Base-by-base conservation (phyloP, 129 eudicot species). In the Lonicera japonica region DNA sequence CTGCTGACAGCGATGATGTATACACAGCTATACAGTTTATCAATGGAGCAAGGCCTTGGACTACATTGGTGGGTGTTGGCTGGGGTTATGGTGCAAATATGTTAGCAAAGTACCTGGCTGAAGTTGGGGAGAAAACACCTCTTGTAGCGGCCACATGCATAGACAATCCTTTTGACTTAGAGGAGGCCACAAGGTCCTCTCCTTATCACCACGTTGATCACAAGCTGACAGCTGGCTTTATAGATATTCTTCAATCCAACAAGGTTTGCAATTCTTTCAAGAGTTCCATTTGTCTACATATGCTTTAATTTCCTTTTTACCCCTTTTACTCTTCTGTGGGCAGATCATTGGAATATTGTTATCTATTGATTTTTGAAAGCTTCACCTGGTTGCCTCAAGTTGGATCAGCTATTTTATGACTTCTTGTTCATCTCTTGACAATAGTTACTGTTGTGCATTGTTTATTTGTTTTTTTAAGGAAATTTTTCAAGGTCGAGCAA, bases 1-100 rank as follows among this genome's bases (percentile, higher is more conserved):
- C 98, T 80, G 98, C 91, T 75, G 98, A 92, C 73, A 92, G 91
- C 73, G 96, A 92, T 78, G 98, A 92, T 80, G 52, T 92, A 75
- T 69, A 63, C 82, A 80, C 91, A 57, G 67, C 81, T 78, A 75
- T 92, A 68, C 91, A 80, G 59, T 92, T 70, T 61, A 72, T 92
- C 67, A 82, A 68, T 73, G 78, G 73, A 68, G 83, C 79, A 65
- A 92, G 98, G 67, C 96, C 98, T 51, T 82, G 96, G 91, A 73
- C 96, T 46, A 78, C 91, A 38, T 71, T 87, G 66, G 78, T 82
- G 96, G 91, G 67, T 46, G 95, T 87, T 74, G 98, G 88, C 56
- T 87, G 91, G 70, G 96, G 90, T 60, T 92, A 73, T 80, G 98
- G 98, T 64, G 91, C 98, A 56, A 92, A 80, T 66, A 92, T 92